Evolutionary conservation across 768 basidiomycete genomes (phyloP).

Genomic region (Trametes elegans): DNA sequence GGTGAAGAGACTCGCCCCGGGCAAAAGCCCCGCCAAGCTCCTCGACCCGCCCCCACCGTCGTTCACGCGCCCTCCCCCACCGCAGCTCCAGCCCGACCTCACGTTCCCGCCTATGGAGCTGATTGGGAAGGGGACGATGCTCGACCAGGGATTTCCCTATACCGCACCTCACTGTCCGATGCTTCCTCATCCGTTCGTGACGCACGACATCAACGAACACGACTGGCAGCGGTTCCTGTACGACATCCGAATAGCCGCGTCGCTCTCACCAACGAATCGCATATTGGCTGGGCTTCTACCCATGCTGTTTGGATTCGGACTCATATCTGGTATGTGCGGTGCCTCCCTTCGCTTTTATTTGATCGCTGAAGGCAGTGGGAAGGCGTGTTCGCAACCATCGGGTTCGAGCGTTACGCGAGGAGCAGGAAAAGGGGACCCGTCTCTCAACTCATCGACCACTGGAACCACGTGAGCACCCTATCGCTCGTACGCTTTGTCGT

Average conservation of each 20-base stretch:
- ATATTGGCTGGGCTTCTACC: slow-evolving; percentile 9
- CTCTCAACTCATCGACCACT: slow-evolving; percentile 42
- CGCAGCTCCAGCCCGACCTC: neutral
- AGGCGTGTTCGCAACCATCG: slow-evolving; percentile 21
- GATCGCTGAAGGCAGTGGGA: slow-evolving; percentile 15
- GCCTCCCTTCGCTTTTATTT: too few species aligned
- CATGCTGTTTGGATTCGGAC: neutral
- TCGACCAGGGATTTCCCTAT: slow-evolving; percentile 45
- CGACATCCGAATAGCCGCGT: slow-evolving; percentile 16
- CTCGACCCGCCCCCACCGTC: slow-evolving; percentile 18
- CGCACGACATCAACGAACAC: slow-evolving; percentile 44
- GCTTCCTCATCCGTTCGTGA: slow-evolving; percentile 45
- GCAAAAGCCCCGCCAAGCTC: slow-evolving; percentile 13
- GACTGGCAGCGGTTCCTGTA: slow-evolving; percentile 41
- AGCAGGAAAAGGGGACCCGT: slow-evolving; percentile 39
- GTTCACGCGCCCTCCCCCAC: slow-evolving; percentile 13
- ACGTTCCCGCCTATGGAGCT: slow-evolving; percentile 35
- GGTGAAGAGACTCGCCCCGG: slow-evolving; percentile 12
- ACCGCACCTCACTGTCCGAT: slow-evolving; percentile 39
- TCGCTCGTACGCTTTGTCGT: too few species aligned
- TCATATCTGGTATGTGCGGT: neutral
- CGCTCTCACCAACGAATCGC: slow-evolving; percentile 17
- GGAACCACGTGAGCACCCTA: slow-evolving; percentile 46
- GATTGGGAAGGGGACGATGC: slow-evolving; percentile 30
- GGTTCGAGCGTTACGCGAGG: slow-evolving; percentile 28